Evolutionary conservation across 164 flowering plant species (phyloP), one percentile per base, ranked within the genome.

Genomic region (Kalanchoe fedtschenkoi): DNA sequence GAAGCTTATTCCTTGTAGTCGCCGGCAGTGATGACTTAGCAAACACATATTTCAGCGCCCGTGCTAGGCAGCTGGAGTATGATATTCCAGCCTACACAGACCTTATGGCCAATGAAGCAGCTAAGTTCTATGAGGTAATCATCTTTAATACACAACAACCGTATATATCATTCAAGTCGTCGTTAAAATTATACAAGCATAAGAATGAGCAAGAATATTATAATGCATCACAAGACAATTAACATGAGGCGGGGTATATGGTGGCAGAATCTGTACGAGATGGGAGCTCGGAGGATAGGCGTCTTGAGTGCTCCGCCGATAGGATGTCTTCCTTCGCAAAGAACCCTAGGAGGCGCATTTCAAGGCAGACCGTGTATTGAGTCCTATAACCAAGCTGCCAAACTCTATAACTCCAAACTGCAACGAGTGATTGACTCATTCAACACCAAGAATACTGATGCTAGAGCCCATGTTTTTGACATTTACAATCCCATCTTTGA

Each of bases 261-360:
- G 33, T 22, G 39, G 13, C 61, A 58, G 61, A 22, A 34, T 35
- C 22, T 58, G 15, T 58, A 58, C 41, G n/a, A 33, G 26, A 2
- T 58, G 28, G 88, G 89, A 8, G 81, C 72, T 19, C 58, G 86
- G 29, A 67, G 76, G 56, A 66, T 81, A 6, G 77, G 61, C 2
- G 70, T 76, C 0, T 62, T 66, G 16, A 57, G 81, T 7, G 70
- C 73, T 7, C 83, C 83, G 3, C 84, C 86, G 6, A 3, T 78
- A 2, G 89, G 86, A 8, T 83, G 89, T 38, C 33, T 81, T 37
- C 89, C 86, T 4, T 68, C 78, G 2, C 76, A 73, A 26, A 70
- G 88, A 62, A 81, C 84, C 0, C 22, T 80, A 15, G 64, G 33
- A 6, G 85, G 85, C 16, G 83, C 78, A 29, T 0, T 10, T 5